Percentiles rank a stretch among this genome's conserved stretches.
Evolutionary conservation across 805 yeast genomes (phyloP).

Genomic region (Blastobotrys chiropterorum): DNA sequence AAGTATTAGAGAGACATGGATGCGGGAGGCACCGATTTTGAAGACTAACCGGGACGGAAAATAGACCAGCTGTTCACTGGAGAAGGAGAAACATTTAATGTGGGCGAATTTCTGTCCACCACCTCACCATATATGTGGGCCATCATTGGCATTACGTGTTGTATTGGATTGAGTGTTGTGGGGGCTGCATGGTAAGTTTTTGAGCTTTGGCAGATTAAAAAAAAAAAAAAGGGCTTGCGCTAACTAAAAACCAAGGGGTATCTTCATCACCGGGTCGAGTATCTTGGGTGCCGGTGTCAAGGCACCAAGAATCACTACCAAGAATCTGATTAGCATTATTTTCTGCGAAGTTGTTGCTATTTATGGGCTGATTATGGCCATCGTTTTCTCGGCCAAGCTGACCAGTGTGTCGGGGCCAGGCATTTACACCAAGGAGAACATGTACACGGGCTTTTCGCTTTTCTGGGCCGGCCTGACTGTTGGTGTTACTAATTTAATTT

Average conservation of each 20-base stretch:
- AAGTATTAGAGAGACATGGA: constrained; percentile 18
- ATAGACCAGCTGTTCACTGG: constrained; percentile 65
- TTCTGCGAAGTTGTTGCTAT: constrained; percentile 99
- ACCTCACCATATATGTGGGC: constrained; percentile 99
- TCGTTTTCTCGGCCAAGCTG: constrained; percentile 90
- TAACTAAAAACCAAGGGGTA: constrained; percentile 46
- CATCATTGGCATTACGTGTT: constrained; percentile 74
- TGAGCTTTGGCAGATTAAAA: neutral
- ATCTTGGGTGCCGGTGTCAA: constrained; percentile 97
- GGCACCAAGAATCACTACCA: constrained; percentile 95
- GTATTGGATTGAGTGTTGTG: constrained; percentile 90
- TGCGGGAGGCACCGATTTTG: neutral
- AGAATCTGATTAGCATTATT: constrained; percentile 91
- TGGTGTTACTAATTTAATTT: constrained; percentile 84
- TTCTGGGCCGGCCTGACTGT: constrained; percentile 99
- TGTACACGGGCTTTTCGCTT: constrained; percentile 89
- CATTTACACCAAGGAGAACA: constrained; percentile 70
- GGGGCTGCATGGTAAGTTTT: constrained; percentile 86
- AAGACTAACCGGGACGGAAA: too few species aligned
- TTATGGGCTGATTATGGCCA: constrained; percentile 95
- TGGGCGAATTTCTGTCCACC: constrained; percentile 77
- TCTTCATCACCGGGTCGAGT: constrained; percentile 89
- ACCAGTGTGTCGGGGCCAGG: constrained; percentile 54
- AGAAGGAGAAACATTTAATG: constrained; percentile 84
- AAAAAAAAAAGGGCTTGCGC: neutral